phyloP scores from a whole-genome alignment of 2,329 filamentous ascomycete genomes.

The Fusarium sp. region DNA sequence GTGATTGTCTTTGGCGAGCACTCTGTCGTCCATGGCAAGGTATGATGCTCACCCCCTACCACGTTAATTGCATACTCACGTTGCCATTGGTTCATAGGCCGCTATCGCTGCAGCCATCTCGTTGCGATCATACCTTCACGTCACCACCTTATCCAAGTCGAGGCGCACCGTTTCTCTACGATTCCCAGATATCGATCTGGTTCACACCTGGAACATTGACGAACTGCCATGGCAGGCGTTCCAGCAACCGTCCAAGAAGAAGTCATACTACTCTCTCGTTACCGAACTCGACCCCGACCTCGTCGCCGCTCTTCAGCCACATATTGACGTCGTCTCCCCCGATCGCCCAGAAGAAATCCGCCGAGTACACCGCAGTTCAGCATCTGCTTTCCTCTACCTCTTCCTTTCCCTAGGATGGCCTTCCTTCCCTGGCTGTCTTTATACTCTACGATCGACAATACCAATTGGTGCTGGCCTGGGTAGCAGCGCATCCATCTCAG shows the following conservation, averaged over 20 bases:
- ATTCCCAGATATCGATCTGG: conserved; percentile 90
- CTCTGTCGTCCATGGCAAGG: conserved; percentile 97
- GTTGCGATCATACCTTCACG: conserved; percentile 94
- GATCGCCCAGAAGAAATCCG: conserved; percentile 75
- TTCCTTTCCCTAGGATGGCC: conserved; percentile 88
- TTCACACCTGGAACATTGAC: conserved; percentile 95
- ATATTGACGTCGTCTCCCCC: conserved; percentile 78
- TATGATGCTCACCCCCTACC: conserved; percentile 49
- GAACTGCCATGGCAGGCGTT: conserved; percentile 89
- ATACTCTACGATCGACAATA: conserved; percentile 93
- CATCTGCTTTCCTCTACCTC: conserved; percentile 89
- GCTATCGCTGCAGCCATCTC: conserved; percentile 97
- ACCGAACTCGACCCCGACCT: conserved; percentile 88
- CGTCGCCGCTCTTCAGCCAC: conserved; percentile 82
- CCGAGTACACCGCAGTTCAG: conserved; percentile 87
- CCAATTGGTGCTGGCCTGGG: conserved; percentile 92
- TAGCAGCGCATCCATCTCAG: conserved; percentile 93
- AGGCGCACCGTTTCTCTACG: conserved; percentile 87
- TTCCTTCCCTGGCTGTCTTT: conserved; percentile 83
- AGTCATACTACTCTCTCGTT: conserved; percentile 91
- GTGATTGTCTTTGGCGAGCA: conserved; percentile 99
- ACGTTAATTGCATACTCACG: conserved; percentile 33
- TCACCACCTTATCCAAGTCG: conserved; percentile 93
- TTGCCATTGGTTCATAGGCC: conserved; percentile 62
- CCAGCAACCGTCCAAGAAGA: conserved; percentile 85